Percentiles rank a stretch among this genome's conserved stretches.
These are phyloP conservation scores for Yarrowia bubula DNA, from an alignment of 805 yeast genomes.

Conservation along the genomic window DNA sequence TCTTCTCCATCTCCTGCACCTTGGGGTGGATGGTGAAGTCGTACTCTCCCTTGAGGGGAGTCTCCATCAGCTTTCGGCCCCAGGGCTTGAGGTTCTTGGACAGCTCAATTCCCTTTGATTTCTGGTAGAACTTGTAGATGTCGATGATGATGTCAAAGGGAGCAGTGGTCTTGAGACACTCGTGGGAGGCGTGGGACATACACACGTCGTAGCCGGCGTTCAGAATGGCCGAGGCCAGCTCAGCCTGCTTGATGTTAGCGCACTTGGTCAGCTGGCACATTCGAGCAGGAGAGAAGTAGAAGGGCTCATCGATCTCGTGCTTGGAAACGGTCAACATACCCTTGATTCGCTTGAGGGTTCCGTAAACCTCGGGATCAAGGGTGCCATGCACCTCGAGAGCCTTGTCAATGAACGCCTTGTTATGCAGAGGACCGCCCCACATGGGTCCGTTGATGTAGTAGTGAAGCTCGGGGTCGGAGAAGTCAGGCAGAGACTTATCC, in stretches of 20 bases:
- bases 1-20: conserved; percentile 55
- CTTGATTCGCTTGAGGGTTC: conserved; percentile 77
- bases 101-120: neutral
- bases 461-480: conserved; percentile 53
- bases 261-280: conserved; percentile 73
- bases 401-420: conserved; percentile 60
- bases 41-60: conserved; percentile 10
- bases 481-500: conserved; percentile 54
- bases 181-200: conserved; percentile 83
- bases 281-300: conserved; percentile 79
- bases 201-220: conserved; percentile 81
- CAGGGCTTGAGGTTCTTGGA: conserved; percentile 22
- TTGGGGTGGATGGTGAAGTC: conserved; percentile 56
- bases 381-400: conserved; percentile 55
- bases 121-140: conserved; percentile 37
- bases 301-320: conserved; percentile 67
- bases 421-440: conserved; percentile 86
- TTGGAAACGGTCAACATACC: conserved; percentile 89
- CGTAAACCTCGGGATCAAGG: conserved; percentile 58
- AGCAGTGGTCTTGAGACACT: conserved; percentile 86
- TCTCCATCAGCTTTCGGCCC: conserved; percentile 18
- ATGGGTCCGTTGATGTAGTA: conserved; percentile 91
- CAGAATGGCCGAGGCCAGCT: conserved; percentile 74
- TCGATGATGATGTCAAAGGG: conserved; percentile 79
- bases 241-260: conserved; percentile 76